These are phyloP conservation scores for Tausonia pullulans DNA, from an alignment of 1,284 basidiomycete genomes.

Conservation along the genomic window DNA sequence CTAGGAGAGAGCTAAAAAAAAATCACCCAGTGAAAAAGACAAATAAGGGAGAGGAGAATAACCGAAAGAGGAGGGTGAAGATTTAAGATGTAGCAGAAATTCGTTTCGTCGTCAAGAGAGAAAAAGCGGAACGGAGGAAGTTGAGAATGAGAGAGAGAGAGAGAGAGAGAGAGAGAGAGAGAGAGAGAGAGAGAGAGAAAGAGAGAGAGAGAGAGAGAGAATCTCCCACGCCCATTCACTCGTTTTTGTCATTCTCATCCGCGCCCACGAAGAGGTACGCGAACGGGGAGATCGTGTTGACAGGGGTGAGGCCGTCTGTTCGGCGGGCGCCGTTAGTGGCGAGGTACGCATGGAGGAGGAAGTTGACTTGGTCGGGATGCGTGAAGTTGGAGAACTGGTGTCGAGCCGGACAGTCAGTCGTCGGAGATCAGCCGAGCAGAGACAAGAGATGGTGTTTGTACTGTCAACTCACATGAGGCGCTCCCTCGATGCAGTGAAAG, in stretches of 20 bases:
- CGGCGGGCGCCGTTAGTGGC: too few species aligned
- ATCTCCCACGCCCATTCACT: too few species aligned
- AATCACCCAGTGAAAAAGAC: neutral
- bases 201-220: neutral
- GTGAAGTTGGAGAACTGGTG: slow-evolving; percentile 5
- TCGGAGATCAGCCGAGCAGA: neutral
- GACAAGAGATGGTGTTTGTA: neutral
- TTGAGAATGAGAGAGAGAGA: neutral
- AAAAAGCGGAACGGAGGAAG: neutral
- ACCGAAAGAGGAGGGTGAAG: neutral
- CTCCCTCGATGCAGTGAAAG: slow-evolving; percentile 5
- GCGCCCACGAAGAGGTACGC: too few species aligned
- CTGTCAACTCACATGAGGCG: neutral
- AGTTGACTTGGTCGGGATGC: neutral
- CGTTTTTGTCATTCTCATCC: too few species aligned
- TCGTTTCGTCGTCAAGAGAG: too few species aligned
- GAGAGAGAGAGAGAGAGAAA: neutral
- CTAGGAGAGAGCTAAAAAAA: neutral
- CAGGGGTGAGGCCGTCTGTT: neutral
- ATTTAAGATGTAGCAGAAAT: neutral
- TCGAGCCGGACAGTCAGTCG: neutral
- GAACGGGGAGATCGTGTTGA: neutral
- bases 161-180: neutral
- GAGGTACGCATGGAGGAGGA: neutral
- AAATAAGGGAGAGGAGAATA: neutral